A percentile compares a stretch with the other conserved stretches of the same genome.
phyloP scores from a whole-genome alignment of 2,329 filamentous ascomycete genomes.

The Pyrenochaeta sp. region DNA sequence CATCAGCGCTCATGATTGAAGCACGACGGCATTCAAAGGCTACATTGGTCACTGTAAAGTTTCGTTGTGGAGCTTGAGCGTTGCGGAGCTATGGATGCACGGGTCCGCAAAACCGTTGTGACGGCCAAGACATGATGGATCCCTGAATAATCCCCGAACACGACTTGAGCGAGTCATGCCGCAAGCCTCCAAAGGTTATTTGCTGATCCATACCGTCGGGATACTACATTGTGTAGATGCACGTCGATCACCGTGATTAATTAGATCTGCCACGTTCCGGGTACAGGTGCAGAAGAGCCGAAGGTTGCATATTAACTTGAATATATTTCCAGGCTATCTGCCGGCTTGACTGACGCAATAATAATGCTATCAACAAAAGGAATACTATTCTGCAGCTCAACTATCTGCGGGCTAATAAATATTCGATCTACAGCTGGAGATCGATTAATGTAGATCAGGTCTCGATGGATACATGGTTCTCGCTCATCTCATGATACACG shows the following conservation, averaged over 20 bases:
- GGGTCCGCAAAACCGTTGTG: constrained; percentile 13
- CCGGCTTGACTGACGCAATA: constrained; percentile 19
- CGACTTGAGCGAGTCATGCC: not conserved
- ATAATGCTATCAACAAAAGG: constrained; percentile 1
- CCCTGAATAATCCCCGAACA: constrained; percentile 14
- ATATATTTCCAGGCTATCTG: constrained; percentile 13
- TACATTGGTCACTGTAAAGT: not conserved
- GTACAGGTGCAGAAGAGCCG: constrained; percentile 9
- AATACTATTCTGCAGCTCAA: constrained; percentile 6
- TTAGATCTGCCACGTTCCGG: not conserved
- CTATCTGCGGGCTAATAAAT: not conserved
- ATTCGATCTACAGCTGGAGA: not conserved
- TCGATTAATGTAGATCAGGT: not conserved
- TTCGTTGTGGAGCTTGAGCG: constrained; percentile 8
- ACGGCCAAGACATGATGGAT: constrained; percentile 13
- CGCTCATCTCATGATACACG: constrained; percentile 9
- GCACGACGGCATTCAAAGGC: not conserved
- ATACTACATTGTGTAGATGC: not conserved
- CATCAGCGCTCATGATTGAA: constrained; percentile 13
- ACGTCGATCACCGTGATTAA: constrained; percentile 6
- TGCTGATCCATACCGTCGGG: not conserved
- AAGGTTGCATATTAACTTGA: constrained; percentile 17
- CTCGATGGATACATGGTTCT: not conserved
- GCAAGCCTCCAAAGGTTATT: constrained; percentile 1
- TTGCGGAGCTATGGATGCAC: constrained; percentile 10